A percentile compares a stretch with the other conserved stretches of the same genome.
Conservation (phyloP, 352 stramenopile genomes). For the Phytophthora podocarpi region DNA sequence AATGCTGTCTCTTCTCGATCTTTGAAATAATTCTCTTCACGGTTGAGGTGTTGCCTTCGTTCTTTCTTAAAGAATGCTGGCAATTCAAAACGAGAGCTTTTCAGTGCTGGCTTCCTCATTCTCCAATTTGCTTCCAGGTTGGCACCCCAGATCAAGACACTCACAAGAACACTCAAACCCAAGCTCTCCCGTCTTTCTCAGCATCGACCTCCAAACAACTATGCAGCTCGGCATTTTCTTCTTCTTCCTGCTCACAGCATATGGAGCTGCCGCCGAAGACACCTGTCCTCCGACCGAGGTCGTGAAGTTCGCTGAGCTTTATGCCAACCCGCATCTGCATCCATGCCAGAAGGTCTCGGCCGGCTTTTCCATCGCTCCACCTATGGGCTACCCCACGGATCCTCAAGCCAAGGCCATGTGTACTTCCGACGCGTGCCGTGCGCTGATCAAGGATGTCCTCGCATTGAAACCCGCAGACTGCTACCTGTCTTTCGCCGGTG, state of each 20-base stretch:
- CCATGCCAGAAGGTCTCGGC: constrained; percentile 29
- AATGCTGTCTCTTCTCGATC: constrained; percentile 5
- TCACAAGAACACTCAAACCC: background rate
- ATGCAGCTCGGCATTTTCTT: constrained; percentile 24
- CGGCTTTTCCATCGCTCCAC: constrained; percentile 26
- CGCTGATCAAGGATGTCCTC: constrained; percentile 28
- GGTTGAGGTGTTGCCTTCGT: background rate
- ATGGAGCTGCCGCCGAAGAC: constrained; percentile 24
- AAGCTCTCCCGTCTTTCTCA: background rate
- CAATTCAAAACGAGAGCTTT: constrained; percentile 2
- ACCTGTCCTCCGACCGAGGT: constrained; percentile 27
- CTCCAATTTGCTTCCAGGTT: constrained; percentile 35
- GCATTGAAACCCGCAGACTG: constrained; percentile 26
- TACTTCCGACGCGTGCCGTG: constrained; percentile 14
- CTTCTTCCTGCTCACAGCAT: constrained; percentile 21
- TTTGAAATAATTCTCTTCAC: background rate
- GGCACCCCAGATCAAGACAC: constrained; percentile 12
- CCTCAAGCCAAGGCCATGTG: constrained; percentile 35
- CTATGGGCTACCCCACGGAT: constrained; percentile 24
- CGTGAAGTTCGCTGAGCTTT: constrained; percentile 34
- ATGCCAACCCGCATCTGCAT: constrained; percentile 32
- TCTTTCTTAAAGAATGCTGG: constrained; percentile 7
- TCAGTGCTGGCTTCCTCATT: constrained; percentile 17
- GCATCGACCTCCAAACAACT: background rate
- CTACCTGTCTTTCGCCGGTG: constrained; percentile 22